Base-by-base conservation (phyloP, 352 stramenopile species). In the Globisporangium cederbergense region DNA sequence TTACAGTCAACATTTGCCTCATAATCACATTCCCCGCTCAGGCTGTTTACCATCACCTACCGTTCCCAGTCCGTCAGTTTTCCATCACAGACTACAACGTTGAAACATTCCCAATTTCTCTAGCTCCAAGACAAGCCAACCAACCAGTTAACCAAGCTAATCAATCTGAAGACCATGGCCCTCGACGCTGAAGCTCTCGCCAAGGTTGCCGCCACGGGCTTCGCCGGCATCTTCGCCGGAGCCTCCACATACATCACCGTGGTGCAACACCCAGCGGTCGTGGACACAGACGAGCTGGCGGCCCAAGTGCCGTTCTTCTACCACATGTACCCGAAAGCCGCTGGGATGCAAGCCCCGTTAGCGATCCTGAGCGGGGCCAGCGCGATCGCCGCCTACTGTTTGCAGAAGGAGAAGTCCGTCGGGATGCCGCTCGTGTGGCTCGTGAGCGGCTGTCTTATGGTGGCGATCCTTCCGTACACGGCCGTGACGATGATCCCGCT, bases 401-500 rank as follows among this genome's bases (percentile, higher is more conserved):
- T 73, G 50, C 60, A 70, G 56, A 51, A 54, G 40, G 14, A 45
- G 20, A n/a, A 36, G 6, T 18, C 30, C n/a, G 51, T 25, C 3
- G 51, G 45, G 16, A 58, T 58, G 51, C 58, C 55, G 54, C 54
- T 34, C 4, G 1, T 50, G 38, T 67, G 62, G 62, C 54, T 67
- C n/a, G 28, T 40, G 25, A 62, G 68, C 45, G 84, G 84, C 57
- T 74, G 68, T 38, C 65, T 83, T 56, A 90, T 93, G 53, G 54
- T 79, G n/a, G 69, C 66, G 10, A 76, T 90, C 60, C 70, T 89
- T 51, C 81, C 81, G 36, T 93, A 86, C 73, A 93, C 84, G 13
- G 64, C 85, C 52, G 63, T 76, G 36, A 80, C 78, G 60, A 93
- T 93, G 81, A 70, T 93, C 18, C 68, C 70, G 47, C 67, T 91